Evolutionary conservation across 129 eudicot species (phyloP).

Genomic region (sunflower (Helianthus annuus)): HanXRQr2.0-SUNRISE NC_035445.2:162915397-162915896

Average conservation of each 20-base stretch:
- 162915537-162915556: background rate
- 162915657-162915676: slow-evolving; percentile 6
- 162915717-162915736: slow-evolving; percentile 26
- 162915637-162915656: background rate
- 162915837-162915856: no score
- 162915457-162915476: slow-evolving; percentile 14
- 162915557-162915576: background rate
- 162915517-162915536: background rate
- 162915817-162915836: background rate
- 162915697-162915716: background rate
- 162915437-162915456: background rate
- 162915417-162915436: slow-evolving; percentile 14
- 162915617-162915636: slow-evolving; percentile 7
- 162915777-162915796: background rate
- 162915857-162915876: no score
- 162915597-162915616: background rate
- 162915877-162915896: background rate
- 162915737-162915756: slow-evolving; percentile 12
- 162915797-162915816: background rate
- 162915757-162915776: background rate
- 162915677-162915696: background rate
- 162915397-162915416: background rate
- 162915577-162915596: slow-evolving; percentile 3
- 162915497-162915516: background rate
- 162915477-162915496: slow-evolving; percentile 15